Conservation (phyloP, 495 filamentous ascomycete species). For the Trichoderma orchidacearum region DNA sequence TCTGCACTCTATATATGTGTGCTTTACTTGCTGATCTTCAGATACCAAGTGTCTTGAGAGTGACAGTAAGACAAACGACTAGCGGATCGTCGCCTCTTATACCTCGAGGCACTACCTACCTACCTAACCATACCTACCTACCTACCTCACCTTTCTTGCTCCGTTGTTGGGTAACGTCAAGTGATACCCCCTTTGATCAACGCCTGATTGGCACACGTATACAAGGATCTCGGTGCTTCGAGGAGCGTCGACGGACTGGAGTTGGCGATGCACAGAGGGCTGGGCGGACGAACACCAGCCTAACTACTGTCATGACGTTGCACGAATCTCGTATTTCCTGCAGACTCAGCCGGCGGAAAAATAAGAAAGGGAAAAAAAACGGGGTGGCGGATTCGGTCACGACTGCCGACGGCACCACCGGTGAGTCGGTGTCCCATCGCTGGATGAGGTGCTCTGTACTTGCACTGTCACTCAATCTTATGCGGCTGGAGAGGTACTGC, state of each 20-base stretch:
- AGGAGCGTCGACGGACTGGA: background rate
- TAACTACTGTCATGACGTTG: background rate
- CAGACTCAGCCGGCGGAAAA: background rate
- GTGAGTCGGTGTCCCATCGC: background rate
- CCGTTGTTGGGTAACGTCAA: background rate
- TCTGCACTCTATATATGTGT: no score
- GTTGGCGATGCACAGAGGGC: background rate
- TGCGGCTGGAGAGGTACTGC: background rate
- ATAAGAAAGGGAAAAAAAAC: background rate
- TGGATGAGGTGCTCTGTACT: background rate
- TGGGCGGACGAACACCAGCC: background rate
- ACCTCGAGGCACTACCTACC: no score
- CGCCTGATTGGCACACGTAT: background rate
- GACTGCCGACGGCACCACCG: background rate
- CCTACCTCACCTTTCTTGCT: no score
- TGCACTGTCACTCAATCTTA: background rate
- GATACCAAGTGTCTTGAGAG: no score
- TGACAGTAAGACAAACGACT: background rate
- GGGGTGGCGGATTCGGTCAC: background rate
- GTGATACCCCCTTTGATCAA: background rate
- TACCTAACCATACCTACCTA: no score
- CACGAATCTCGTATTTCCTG: background rate
- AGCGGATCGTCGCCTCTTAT: background rate
- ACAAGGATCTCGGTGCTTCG: background rate
- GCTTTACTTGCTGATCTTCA: no score